Evolutionary conservation across 2,329 filamentous ascomycete species (phyloP).

Genomic region (Akanthomyces muscarius): DNA sequence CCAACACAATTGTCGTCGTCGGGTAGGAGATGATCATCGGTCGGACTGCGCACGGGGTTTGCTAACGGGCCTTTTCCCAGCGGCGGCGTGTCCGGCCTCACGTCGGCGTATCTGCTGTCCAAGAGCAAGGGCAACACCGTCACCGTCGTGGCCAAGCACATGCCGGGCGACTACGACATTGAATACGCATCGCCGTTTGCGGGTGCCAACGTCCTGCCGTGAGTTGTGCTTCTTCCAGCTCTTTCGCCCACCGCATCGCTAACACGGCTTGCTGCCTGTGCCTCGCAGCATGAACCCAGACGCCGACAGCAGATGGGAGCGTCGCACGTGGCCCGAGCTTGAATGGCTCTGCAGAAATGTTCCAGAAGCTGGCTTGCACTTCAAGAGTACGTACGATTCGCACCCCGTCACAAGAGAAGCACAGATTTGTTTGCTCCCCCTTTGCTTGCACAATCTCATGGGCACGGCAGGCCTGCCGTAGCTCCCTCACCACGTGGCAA

Average conservation of each 20-base stretch:
- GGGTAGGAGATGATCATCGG: conserved; percentile 25
- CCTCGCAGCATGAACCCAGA: conserved; percentile 40
- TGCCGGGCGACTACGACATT: conserved; percentile 89
- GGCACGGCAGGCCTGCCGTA: not conserved
- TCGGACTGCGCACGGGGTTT: not conserved
- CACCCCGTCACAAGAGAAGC: not conserved
- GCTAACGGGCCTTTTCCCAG: conserved; percentile 22
- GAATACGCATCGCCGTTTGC: conserved; percentile 91
- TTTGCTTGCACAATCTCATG: not conserved
- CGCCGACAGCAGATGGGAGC: conserved; percentile 53
- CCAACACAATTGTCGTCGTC: conserved; percentile 32
- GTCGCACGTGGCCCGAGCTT: conserved; percentile 60
- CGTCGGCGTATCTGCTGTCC: conserved; percentile 46
- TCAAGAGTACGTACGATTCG: conserved; percentile 52
- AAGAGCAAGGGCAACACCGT: conserved; percentile 45
- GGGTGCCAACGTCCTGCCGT: conserved; percentile 76
- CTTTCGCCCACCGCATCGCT: not conserved
- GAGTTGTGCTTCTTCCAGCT: conserved; percentile 28
- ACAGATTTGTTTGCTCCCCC: not conserved
- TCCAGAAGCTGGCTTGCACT: conserved; percentile 76
- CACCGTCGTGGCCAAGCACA: conserved; percentile 78
- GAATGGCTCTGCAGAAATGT: conserved; percentile 57
- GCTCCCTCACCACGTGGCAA: conserved; percentile 7
- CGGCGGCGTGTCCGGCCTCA: conserved; percentile 55
- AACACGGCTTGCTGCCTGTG: not conserved